These are phyloP conservation scores for Entonaema liquescens DNA, from an alignment of 495 filamentous ascomycete genomes.

Conservation along the genomic window DNA sequence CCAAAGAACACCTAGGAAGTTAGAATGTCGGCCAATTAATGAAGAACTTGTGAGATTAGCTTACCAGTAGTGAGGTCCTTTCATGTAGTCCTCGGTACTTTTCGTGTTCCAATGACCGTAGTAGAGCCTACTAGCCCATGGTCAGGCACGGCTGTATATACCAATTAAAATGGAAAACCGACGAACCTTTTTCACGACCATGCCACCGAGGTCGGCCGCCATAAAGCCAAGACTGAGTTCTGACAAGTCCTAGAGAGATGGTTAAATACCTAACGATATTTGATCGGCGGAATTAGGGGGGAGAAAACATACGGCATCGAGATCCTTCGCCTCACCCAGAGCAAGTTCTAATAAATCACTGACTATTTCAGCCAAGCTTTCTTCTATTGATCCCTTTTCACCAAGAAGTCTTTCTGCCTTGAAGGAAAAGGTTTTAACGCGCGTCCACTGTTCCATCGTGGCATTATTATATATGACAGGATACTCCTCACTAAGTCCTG, in stretches of 20 bases:
- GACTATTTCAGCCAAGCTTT: constrained; percentile 8
- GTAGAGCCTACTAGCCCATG: constrained; percentile 10
- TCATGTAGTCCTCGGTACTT: constrained; percentile 5
- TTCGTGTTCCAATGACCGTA: background rate
- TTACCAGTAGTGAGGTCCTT: constrained; percentile 14
- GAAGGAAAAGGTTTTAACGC: background rate
- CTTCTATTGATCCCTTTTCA: constrained; percentile 18
- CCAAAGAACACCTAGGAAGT: constrained; percentile 17
- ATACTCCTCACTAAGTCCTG: background rate
- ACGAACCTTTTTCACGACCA: constrained; percentile 12
- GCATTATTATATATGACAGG: background rate
- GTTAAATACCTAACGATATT: background rate
- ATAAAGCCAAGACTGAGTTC: constrained; percentile 8
- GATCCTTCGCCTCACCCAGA: background rate
- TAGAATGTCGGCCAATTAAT: background rate
- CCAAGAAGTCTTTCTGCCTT: constrained; percentile 5
- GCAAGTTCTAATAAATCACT: constrained; percentile 10
- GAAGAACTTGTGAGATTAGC: background rate
- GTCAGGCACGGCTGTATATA: background rate
- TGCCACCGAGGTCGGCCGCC: constrained; percentile 12
- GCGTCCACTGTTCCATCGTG: background rate
- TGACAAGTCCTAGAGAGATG: background rate
- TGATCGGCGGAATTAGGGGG: no score
- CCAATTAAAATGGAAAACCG: background rate
- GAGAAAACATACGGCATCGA: constrained; percentile 10